Evolutionary conservation across 23 red algal genomes (phyloP).

Genomic region (Chondrus crispus): DNA sequence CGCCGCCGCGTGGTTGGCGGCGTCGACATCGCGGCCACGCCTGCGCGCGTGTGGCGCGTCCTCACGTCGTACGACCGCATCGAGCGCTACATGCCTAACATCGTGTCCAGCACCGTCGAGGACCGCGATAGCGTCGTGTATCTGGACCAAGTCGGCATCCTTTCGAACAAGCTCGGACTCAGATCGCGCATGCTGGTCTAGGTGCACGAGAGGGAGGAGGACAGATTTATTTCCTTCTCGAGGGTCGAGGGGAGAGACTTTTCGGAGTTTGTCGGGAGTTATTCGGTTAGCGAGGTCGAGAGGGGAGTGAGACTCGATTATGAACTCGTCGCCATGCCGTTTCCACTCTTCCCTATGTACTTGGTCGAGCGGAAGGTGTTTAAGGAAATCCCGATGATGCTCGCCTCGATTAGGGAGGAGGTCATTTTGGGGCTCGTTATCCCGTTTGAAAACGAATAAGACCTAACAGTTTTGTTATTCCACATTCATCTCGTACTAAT

Average conservation of each 20-base stretch:
- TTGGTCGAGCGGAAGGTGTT: constrained; percentile 92
- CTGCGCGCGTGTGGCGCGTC: constrained; percentile 73
- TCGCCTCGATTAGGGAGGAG: constrained; percentile 64
- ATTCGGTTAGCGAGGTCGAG: constrained; percentile 35
- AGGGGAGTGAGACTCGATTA: constrained; percentile 61
- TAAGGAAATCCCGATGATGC: constrained; percentile 88
- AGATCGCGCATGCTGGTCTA: constrained; percentile 65
- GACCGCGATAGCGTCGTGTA: not conserved
- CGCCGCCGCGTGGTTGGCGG: constrained; percentile 69
- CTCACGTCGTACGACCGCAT: constrained; percentile 78
- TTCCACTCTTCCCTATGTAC: constrained; percentile 78
- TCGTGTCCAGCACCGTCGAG: constrained; percentile 43
- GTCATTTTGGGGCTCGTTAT: constrained; percentile 18
- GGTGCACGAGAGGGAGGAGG: constrained; percentile 43
- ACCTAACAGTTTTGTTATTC: too few species aligned
- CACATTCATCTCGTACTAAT: too few species aligned
- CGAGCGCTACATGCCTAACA: constrained; percentile 77
- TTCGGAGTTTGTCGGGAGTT: constrained; percentile 69
- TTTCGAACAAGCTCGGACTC: constrained; percentile 70
- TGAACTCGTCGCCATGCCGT: constrained; percentile 72
- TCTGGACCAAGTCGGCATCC: constrained; percentile 77
- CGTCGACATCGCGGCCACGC: constrained; percentile 43
- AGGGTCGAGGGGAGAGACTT: constrained; percentile 79
- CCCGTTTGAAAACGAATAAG: not conserved
- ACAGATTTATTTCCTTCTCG: constrained; percentile 47